These are phyloP conservation scores for Caloboletus firmus DNA, from an alignment of 1,284 basidiomycete species.

Conservation along the genomic window DNA sequence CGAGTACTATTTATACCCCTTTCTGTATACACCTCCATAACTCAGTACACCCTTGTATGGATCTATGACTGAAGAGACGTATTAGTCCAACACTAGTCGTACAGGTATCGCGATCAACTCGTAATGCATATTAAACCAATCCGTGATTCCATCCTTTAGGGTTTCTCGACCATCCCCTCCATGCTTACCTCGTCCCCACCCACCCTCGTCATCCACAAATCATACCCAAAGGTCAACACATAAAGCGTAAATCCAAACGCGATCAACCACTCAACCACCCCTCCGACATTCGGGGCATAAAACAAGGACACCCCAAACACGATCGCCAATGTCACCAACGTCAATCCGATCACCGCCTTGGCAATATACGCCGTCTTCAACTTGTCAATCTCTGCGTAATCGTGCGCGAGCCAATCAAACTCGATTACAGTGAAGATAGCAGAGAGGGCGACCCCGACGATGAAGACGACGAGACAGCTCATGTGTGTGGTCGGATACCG, in stretches of 20 bases:
- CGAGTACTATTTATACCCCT: no score
- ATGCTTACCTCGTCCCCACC: background rate
- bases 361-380: constrained; percentile 57
- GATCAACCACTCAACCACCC: constrained; percentile 71
- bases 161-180: background rate
- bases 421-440: constrained; percentile 73
- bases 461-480: constrained; percentile 63
- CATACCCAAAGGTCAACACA: constrained; percentile 65
- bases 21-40: no score
- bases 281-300: constrained; percentile 48
- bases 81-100: background rate
- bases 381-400: constrained; percentile 47
- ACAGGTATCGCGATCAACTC: background rate
- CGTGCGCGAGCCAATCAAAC: constrained; percentile 64
- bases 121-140: background rate
- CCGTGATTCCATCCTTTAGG: background rate
- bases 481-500: constrained; percentile 52
- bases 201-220: constrained; percentile 57
- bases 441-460: constrained; percentile 61
- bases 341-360: constrained; percentile 58
- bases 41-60: no score
- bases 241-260: constrained; percentile 71
- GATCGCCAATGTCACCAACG: constrained; percentile 60
- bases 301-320: constrained; percentile 58
- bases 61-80: no score